phyloP scores from a whole-genome alignment of 2,329 filamentous ascomycete genomes.

The Aaosphaeria arxii region DNA sequence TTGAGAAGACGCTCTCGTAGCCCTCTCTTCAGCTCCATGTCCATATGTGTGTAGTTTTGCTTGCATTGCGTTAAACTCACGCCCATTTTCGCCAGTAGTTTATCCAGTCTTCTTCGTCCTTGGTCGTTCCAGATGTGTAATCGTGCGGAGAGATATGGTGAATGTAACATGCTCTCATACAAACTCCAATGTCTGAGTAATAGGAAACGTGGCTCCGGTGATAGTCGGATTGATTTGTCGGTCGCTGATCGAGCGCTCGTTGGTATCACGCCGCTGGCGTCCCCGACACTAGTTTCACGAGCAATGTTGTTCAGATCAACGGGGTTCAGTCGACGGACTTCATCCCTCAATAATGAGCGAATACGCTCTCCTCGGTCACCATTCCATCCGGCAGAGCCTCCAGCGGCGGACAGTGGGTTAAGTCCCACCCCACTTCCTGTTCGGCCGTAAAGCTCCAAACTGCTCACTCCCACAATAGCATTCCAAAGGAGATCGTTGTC shows the following conservation, averaged over 20 bases:
- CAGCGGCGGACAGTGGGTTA: slow-evolving; percentile 52
- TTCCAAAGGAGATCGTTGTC: slow-evolving; percentile 97
- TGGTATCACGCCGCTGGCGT: slow-evolving; percentile 78
- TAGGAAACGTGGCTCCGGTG: slow-evolving; percentile 89
- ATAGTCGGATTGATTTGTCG: slow-evolving; percentile 87
- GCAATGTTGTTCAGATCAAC: slow-evolving; percentile 58
- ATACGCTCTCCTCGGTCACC: slow-evolving; percentile 79
- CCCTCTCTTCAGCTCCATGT: slow-evolving; percentile 90
- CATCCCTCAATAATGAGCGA: slow-evolving; percentile 81
- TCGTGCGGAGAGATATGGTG: slow-evolving; percentile 86
- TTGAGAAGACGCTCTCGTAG: slow-evolving; percentile 81
- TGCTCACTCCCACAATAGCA: slow-evolving; percentile 91
- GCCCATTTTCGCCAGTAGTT: slow-evolving; percentile 96
- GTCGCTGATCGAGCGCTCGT: slow-evolving; percentile 85
- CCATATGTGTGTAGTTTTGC: slow-evolving; percentile 97
- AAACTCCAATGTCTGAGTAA: slow-evolving; percentile 95
- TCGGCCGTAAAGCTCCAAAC: slow-evolving; percentile 84
- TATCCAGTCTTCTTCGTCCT: slow-evolving; percentile 84
- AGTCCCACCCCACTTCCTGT: slow-evolving; percentile 76
- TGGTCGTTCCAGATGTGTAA: slow-evolving; percentile 93
- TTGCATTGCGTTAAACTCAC: slow-evolving; percentile 91
- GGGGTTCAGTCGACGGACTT: slow-evolving; percentile 90
- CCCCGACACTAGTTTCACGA: slow-evolving; percentile 61
- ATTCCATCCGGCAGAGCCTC: slow-evolving; percentile 69
- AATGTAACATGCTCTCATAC: slow-evolving; percentile 98